A percentile compares a stretch with the other conserved stretches of the same genome.
Evolutionary conservation across 1,284 basidiomycete genomes (phyloP).

Genomic region (Ustilago xerochloae): DNA sequence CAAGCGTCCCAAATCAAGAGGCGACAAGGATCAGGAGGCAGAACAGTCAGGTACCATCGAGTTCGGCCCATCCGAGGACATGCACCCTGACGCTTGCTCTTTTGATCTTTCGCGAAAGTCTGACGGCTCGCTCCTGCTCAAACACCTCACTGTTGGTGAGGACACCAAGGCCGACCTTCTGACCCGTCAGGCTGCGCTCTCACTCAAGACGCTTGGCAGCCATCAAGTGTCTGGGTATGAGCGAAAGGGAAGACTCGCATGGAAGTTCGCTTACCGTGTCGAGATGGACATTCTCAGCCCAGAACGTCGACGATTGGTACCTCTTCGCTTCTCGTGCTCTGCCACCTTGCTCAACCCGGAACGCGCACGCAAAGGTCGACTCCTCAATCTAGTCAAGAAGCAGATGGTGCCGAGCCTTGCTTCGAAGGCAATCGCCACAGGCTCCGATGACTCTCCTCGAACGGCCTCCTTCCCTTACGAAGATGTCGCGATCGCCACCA

Average conservation of each 20-base stretch:
- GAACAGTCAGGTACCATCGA: conserved; percentile 46
- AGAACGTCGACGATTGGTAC: conserved; percentile 23
- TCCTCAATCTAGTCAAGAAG: conserved; percentile 57
- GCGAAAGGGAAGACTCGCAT: conserved; percentile 51
- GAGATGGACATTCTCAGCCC: conserved; percentile 9
- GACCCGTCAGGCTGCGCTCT: conserved; percentile 55
- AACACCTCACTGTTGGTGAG: conserved; percentile 55
- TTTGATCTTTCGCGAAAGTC: conserved; percentile 16
- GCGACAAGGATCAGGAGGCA: conserved; percentile 46
- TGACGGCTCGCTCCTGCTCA: conserved; percentile 34
- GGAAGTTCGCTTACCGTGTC: conserved; percentile 56
- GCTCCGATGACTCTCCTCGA: conserved; percentile 11
- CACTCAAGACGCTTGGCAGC: conserved; percentile 35
- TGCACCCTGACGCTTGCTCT: not conserved
- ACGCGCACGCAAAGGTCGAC: conserved; percentile 50
- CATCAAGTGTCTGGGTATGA: conserved; percentile 58
- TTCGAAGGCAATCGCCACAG: conserved; percentile 25
- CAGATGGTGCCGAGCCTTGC: conserved; percentile 49
- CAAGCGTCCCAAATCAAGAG: conserved; percentile 42
- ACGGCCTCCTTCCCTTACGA: conserved; percentile 4
- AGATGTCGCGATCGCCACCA: not conserved
- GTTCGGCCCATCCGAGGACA: conserved; percentile 22
- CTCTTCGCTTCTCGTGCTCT: conserved; percentile 55
- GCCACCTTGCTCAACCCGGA: conserved; percentile 55
- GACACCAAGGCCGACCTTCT: conserved; percentile 57